phyloP scores from a whole-genome alignment of 2,329 filamentous ascomycete species.

The Apiospora hydei region DNA sequence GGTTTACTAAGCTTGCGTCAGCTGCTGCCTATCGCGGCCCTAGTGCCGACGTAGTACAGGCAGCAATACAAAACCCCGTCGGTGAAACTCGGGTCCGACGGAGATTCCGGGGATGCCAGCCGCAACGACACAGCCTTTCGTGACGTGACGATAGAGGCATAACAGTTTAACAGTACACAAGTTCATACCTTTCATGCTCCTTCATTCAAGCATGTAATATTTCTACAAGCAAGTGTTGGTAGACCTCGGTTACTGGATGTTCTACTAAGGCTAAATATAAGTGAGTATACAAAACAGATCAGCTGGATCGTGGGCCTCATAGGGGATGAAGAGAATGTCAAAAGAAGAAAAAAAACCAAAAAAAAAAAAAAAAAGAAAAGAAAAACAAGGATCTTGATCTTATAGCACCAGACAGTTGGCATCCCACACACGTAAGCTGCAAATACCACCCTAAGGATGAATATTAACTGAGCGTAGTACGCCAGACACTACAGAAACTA shows the following conservation, averaged over 20 bases:
- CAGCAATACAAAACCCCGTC: not conserved
- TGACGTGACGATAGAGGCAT: no score
- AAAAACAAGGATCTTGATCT: not conserved
- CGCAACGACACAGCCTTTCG: no score
- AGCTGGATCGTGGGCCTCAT: not conserved
- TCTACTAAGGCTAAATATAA: not conserved
- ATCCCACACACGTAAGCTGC: slow-evolving; percentile 1
- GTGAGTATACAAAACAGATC: not conserved
- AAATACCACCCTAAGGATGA: not conserved
- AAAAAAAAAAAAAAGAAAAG: not conserved
- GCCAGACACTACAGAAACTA: not conserved
- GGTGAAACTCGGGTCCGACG: not conserved
- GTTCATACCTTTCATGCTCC: no score
- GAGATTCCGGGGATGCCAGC: not conserved
- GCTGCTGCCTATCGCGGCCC: not conserved
- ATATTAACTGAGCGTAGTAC: not conserved
- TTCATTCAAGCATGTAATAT: no score
- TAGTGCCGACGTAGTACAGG: not conserved
- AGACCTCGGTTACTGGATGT: not conserved
- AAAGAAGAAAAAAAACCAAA: not conserved
- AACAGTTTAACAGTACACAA: no score
- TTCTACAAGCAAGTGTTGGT: not conserved
- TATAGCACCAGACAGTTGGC: not conserved
- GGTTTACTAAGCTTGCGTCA: not conserved
- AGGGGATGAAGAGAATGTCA: not conserved